Evolutionary conservation across 2,329 filamentous ascomycete genomes (phyloP).

Genomic region (Fusarium brevicatenulatum): DNA sequence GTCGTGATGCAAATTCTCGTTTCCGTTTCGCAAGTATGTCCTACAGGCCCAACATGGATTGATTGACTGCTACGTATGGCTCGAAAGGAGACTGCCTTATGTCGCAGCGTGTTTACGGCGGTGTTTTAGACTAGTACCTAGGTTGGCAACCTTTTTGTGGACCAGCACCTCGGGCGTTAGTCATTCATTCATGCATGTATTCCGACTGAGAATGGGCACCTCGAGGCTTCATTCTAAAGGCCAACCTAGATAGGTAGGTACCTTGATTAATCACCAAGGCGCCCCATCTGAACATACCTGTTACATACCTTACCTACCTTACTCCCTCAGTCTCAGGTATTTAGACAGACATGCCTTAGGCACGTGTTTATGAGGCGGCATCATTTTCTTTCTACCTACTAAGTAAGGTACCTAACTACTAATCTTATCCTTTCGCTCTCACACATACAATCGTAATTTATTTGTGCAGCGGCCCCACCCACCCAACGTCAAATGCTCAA

Average conservation of each 20-base stretch:
- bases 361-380: neutral
- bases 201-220: slow-evolving; percentile 11
- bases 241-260: neutral
- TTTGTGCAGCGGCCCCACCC: neutral
- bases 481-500: neutral
- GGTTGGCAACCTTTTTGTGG: neutral
- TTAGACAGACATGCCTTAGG: too few relatives aligned
- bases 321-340: neutral
- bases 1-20: neutral
- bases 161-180: neutral
- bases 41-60: neutral
- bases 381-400: neutral
- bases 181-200: neutral
- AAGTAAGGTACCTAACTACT: too few relatives aligned
- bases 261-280: slow-evolving; percentile 19
- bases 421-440: neutral
- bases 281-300: neutral
- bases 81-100: neutral
- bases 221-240: neutral
- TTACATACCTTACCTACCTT: too few relatives aligned
- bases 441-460: neutral
- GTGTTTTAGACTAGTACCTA: too few relatives aligned
- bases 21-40: neutral
- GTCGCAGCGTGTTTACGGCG: neutral
- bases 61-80: neutral